Base-by-base conservation (phyloP, 495 filamentous ascomycete genomes). In the Xylaria cubensis region DNA sequence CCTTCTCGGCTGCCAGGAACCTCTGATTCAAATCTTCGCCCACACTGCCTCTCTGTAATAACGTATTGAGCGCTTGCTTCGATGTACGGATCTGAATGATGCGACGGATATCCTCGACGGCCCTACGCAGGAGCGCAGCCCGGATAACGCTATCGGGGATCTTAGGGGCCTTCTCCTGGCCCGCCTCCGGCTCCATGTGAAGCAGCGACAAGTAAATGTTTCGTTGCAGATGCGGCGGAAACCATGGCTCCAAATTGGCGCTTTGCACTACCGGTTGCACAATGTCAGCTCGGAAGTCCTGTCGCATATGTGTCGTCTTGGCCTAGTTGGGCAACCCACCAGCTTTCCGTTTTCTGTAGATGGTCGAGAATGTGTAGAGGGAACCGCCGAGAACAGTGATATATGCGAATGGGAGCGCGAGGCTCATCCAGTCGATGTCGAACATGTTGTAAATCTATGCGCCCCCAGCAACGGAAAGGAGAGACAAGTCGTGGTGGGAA, bases 21-120 rank as follows among this genome's bases (percentile, higher is more conserved):
- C 96, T 86, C 84, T 98, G 96, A 92, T 94, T 98, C 53, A 98
- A 80, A 80, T 99, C 96, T 82, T 99, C 97, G 9, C 97, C 95
- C 1, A 99, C 94, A 80, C 92, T 95, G 1, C 97, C 97, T 56
- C 93, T 86, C 82, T 97, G 93, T 63, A 98, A 81, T 53, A 99
- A 84, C 64, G 89, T 89, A 73, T 91, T 90, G 77, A 97, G 86
- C 9, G 96, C 92, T 66, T 91, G 91, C 83, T 98, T 99, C 72
- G 94, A 90, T 59, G 86, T 90, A 71, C 94, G 88, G 71, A 99
- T 88, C 72, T 93, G 88, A 79, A 99, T 90, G 55, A 99, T 92
- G 70, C 96, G 90, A 74, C 91, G 86, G 79, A 99, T 96, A 80
- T 98, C 94, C 80, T 98, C 96, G 6, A 90, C 88, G 34, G 97